Percentiles rank a stretch among this genome's conserved stretches.
phyloP scores from a whole-genome alignment of 345 rosid genomes.

The Cardiospermum halicacabum region DNA sequence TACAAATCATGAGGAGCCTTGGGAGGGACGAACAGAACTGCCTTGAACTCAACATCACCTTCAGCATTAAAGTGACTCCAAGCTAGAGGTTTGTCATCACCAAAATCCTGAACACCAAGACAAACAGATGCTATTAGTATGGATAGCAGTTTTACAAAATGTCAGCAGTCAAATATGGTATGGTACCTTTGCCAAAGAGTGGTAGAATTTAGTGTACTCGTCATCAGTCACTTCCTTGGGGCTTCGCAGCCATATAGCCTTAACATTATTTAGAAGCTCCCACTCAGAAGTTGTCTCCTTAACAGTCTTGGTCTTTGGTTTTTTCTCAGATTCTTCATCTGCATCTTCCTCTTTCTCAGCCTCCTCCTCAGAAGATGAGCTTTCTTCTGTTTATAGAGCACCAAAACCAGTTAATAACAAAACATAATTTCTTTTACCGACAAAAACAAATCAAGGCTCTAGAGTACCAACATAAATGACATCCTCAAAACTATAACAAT shows the following conservation, averaged over 20 bases:
- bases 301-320: constrained; percentile 70
- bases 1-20: constrained; percentile 92
- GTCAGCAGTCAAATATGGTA: background rate
- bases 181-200: constrained; percentile 76
- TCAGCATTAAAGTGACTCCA: constrained; percentile 98
- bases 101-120: constrained; percentile 58
- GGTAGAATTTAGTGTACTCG: constrained; percentile 89
- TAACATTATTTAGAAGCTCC: constrained; percentile 94
- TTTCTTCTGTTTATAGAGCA: constrained; percentile 43
- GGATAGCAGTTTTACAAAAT: constrained; percentile 6
- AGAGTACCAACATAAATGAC: background rate
- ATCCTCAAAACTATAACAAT: background rate
- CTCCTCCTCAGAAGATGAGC: constrained; percentile 52
- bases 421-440: background rate
- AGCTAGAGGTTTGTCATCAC: constrained; percentile 78
- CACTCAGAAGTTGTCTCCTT: constrained; percentile 84
- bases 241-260: constrained; percentile 95
- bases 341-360: constrained; percentile 22
- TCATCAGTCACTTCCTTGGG: constrained; percentile 96
- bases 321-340: constrained; percentile 70
- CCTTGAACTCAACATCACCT: constrained; percentile 97
- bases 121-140: background rate
- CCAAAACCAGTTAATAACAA: constrained; percentile 3
- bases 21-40: constrained; percentile 90
- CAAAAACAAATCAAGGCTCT: background rate